phyloP scores from a whole-genome alignment of 352 stramenopile species.

The Phytophthora agathidicida region DNA sequence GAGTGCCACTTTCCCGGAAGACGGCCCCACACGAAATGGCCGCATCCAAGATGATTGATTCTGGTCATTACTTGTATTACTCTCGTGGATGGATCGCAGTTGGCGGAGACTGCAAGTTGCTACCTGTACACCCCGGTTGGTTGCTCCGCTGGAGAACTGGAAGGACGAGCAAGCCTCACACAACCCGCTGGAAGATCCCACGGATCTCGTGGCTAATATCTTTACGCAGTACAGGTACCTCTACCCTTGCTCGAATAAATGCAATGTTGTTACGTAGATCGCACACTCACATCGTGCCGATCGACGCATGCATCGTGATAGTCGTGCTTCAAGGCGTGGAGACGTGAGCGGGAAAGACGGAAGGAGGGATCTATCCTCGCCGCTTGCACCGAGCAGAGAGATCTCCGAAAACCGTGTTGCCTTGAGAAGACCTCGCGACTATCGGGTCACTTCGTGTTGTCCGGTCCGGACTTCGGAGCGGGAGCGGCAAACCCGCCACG shows the following conservation, averaged over 20 bases:
- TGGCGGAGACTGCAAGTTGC: neutral
- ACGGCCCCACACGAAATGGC: neutral
- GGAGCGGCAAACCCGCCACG: conserved; percentile 5
- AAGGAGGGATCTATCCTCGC: neutral
- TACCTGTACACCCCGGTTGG: conserved; percentile 1
- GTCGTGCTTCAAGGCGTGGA: conserved; percentile 3
- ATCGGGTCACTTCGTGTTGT: neutral
- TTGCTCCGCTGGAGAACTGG: conserved; percentile 12
- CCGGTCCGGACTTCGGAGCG: neutral
- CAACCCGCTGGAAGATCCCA: conserved; percentile 30
- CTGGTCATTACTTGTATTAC: conserved; percentile 13
- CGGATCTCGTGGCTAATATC: conserved; percentile 11
- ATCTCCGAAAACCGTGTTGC: neutral
- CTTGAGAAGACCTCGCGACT: neutral
- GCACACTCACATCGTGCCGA: conserved; percentile 20
- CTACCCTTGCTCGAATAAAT: neutral
- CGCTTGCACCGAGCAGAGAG: conserved; percentile 7
- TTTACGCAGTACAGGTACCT: no score
- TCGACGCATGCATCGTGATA: conserved; percentile 6
- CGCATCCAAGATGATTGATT: conserved; percentile 14
- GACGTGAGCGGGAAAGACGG: conserved; percentile 11
- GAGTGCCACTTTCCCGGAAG: conserved; percentile 3
- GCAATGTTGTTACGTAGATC: no score
- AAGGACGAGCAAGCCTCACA: conserved; percentile 15
- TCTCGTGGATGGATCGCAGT: conserved; percentile 5